A percentile compares a stretch with the other conserved stretches of the same genome.
These are phyloP conservation scores for Phaeoacremonium minimum DNA, from an alignment of 2,329 filamentous ascomycete genomes.

Conservation along the genomic window DNA sequence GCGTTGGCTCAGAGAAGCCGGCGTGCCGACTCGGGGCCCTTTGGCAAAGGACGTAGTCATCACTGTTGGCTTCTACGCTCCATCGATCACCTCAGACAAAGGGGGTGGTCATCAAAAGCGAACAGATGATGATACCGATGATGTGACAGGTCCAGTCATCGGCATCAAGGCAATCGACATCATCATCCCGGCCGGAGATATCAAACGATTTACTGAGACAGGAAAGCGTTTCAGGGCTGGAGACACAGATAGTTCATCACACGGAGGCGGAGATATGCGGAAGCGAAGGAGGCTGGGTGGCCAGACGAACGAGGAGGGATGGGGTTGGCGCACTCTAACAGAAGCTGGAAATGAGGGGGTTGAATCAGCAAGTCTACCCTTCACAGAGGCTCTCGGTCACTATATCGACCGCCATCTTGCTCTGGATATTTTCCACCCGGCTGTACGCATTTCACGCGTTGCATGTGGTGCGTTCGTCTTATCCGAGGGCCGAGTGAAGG, in stretches of 20 bases:
- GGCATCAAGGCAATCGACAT: constrained; percentile 46
- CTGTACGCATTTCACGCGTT: constrained; percentile 47
- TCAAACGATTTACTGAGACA: constrained; percentile 38
- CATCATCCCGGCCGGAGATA: constrained; percentile 42
- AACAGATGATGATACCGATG: constrained; percentile 4
- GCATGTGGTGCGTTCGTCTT: constrained; percentile 53
- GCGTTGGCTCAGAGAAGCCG: constrained; percentile 39
- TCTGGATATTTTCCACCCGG: constrained; percentile 50
- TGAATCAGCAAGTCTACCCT: constrained; percentile 27
- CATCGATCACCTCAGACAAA: constrained; percentile 11
- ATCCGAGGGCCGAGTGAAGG: constrained; percentile 47
- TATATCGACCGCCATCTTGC: constrained; percentile 51
- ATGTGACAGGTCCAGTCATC: constrained; percentile 6
- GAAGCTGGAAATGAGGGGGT: neutral
- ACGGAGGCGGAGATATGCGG: neutral
- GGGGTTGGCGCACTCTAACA: constrained; percentile 40
- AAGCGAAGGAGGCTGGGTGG: constrained; percentile 43
- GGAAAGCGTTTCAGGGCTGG: constrained; percentile 24
- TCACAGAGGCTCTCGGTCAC: constrained; percentile 42
- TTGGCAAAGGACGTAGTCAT: constrained; percentile 42
- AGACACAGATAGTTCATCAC: neutral
- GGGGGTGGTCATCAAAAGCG: neutral
- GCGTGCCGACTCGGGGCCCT: constrained; percentile 24
- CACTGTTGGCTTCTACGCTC: constrained; percentile 45
- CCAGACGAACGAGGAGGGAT: constrained; percentile 44